phyloP scores from a whole-genome alignment of 768 basidiomycete species.

The Suillus plorans region DNA sequence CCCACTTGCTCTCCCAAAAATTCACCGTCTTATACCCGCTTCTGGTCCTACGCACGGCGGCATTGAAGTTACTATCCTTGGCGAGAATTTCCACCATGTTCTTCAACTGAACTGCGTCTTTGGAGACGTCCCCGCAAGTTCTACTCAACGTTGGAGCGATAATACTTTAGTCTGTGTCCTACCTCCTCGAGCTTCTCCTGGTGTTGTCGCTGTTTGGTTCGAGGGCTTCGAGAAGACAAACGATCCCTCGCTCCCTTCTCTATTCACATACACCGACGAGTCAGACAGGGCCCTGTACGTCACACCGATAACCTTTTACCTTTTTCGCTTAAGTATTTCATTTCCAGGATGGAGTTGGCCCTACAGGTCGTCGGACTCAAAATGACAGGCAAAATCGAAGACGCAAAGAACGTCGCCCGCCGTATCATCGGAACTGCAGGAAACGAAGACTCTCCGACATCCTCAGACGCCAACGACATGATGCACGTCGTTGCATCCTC shows the following conservation, averaged over 20 bases:
- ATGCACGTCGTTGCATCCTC: slow-evolving; percentile 54
- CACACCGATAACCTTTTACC: slow-evolving; percentile 9
- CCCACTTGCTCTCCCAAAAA: slow-evolving; percentile 62
- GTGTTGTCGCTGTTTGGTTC: slow-evolving; percentile 89
- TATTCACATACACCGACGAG: slow-evolving; percentile 91
- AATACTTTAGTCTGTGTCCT: slow-evolving; percentile 91
- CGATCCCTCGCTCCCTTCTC: slow-evolving; percentile 50
- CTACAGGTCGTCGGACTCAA: slow-evolving; percentile 93
- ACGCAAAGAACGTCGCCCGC: slow-evolving; percentile 91
- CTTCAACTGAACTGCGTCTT: slow-evolving; percentile 78
- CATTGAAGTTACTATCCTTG: slow-evolving; percentile 91
- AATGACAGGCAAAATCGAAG: slow-evolving; percentile 95
- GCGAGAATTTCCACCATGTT: slow-evolving; percentile 82
- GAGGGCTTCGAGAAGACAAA: slow-evolving; percentile 68
- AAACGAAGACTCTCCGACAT: slow-evolving; percentile 45
- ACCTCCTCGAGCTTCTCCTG: slow-evolving; percentile 78
- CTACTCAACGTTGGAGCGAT: slow-evolving; percentile 89
- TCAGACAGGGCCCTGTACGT: slow-evolving; percentile 86
- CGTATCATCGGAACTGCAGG: slow-evolving; percentile 83
- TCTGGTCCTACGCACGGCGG: slow-evolving; percentile 89
- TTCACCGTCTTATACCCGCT: slow-evolving; percentile 83
- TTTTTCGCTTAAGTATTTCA: slow-evolving; percentile 12
- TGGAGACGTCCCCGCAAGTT: slow-evolving; percentile 77
- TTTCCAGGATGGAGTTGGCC: slow-evolving; percentile 86
- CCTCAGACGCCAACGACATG: slow-evolving; percentile 36